phyloP scores from a whole-genome alignment of 148 eudicot species.

The Vaccinium macrocarpon region DNA sequence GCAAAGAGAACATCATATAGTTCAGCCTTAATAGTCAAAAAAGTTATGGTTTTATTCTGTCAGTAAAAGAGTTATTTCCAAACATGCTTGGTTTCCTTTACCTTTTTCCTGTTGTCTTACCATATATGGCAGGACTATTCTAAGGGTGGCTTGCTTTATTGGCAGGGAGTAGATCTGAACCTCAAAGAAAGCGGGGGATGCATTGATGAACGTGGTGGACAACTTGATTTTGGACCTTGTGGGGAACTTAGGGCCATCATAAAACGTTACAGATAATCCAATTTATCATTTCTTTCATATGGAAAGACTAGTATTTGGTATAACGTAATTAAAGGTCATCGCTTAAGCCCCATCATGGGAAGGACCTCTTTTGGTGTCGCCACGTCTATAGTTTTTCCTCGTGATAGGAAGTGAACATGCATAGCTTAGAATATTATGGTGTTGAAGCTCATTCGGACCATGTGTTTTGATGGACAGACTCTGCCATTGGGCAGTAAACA shows the following conservation, averaged over 20 bases:
- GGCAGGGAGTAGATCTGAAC: conserved; percentile 23
- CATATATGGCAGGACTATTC: no score
- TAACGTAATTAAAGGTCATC: background rate
- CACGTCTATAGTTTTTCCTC: background rate
- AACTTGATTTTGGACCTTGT: background rate
- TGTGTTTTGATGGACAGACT: background rate
- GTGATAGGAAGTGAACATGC: background rate
- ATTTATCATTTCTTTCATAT: background rate
- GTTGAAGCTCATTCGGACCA: background rate
- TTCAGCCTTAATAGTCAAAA: background rate
- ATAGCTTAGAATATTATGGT: background rate
- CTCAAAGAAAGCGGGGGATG: conserved; percentile 14
- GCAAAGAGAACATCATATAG: background rate
- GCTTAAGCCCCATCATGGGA: background rate
- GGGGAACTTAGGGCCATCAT: background rate
- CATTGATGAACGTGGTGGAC: background rate
- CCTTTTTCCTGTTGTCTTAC: background rate
- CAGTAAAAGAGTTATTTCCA: background rate
- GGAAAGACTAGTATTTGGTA: background rate
- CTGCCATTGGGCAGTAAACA: background rate
- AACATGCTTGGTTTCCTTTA: background rate
- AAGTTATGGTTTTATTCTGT: background rate
- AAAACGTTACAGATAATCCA: background rate
- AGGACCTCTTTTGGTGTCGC: background rate
- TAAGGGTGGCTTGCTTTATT: conserved; percentile 8